Base-by-base conservation (phyloP, 345 rosid species). In the Barbarea vulgaris region DNA sequence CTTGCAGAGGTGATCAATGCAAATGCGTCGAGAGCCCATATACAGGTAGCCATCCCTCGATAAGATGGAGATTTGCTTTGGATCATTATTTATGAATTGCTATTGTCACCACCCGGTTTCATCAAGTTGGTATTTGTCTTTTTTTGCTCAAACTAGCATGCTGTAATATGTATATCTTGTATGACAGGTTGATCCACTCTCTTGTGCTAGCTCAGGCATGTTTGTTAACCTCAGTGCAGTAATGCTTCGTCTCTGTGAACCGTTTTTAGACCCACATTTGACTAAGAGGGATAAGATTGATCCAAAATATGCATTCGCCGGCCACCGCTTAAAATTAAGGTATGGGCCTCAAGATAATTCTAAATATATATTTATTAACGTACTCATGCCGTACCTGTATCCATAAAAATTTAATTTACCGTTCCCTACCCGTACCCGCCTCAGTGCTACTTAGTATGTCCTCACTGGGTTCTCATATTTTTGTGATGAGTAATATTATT, bases 201-300 rank as follows among this genome's bases (percentile, higher is more conserved):
- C 96, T 69, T 88, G 98, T 85, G 98, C 99, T 14, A 92, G 97
- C 77, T 89, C 97, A 18, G 99, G 99, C 80, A 95, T 92, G 99
- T 95, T 93, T 86, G 90, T 89, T 60, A 93, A 89, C 79, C 97
- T 93, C 79, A 87, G 99, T 31, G 98, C 98, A 70, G 93, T 93
- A 34, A 90, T 93, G 98, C 99, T 95, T 63, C 90, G 78, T 13
- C 93, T 89, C 42, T 89, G 96, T 24, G 97, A 95, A 69, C 99
- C 98, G 31, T 95, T 95, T 81, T 79, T 95, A 72, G 99, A 93
- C 78, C 81, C 85, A 37, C 86, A 83, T 81, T 85, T 89, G 64
- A 82, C 89, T 5, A 95, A 88, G 80, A 84, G 87, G 82, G 93
- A 93, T 69, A 95, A 95, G 81, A 89, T 95, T 69, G 96, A 90